Base-by-base conservation (phyloP, 2,329 filamentous ascomycete species). In the Stylonectria norvegica region DNA sequence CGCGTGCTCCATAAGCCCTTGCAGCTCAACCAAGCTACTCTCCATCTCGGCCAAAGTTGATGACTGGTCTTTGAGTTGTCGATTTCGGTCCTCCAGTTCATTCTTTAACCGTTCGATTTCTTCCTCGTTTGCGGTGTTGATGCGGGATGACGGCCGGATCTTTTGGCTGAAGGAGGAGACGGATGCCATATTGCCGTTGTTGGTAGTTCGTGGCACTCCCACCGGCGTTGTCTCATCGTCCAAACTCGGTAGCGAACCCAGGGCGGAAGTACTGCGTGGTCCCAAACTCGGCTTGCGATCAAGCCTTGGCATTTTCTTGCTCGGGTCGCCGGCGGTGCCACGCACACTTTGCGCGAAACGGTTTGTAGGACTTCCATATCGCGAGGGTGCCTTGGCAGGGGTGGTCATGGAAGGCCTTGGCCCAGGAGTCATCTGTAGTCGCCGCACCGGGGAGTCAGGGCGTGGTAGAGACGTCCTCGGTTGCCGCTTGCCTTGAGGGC, bases 1-100 rank as follows among this genome's bases (percentile, higher is more conserved):
- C 46, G 70, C 66, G 60, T 71, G 73, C 65, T 75, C 84, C 58
- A 94, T 83, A 20, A 95, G 67, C 15, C 75, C 62, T 52, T 78
- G 74, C 14, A 95, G 73, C 60, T 95, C 90, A n/a, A 81, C 81
- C 33, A 96, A 70, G 47, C 84, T 91, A 44, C 76, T 79, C 60
- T 98, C 91, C 85, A 98, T 96, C 53, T 98, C 93, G 11, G 82
- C 76, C 37, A 98, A 68, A 14, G 84, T 87, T 4, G 79, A 71
- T 2, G 88, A 83, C 63, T 98, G 93, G 30, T 96, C 93, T 53
- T 83, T 85, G n/a, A 98, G 70, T 61, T 95, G 88, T 50, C 76
- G 80, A 53, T 97, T 89, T 20, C 89, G 83, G 47, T 95, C 89
- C 49, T 89, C 82, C 15, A 97, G 73, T 62, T 91, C 79, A 27